Base-by-base conservation (phyloP, 2,329 filamentous ascomycete genomes). In the Pyricularia sp. region DNA sequence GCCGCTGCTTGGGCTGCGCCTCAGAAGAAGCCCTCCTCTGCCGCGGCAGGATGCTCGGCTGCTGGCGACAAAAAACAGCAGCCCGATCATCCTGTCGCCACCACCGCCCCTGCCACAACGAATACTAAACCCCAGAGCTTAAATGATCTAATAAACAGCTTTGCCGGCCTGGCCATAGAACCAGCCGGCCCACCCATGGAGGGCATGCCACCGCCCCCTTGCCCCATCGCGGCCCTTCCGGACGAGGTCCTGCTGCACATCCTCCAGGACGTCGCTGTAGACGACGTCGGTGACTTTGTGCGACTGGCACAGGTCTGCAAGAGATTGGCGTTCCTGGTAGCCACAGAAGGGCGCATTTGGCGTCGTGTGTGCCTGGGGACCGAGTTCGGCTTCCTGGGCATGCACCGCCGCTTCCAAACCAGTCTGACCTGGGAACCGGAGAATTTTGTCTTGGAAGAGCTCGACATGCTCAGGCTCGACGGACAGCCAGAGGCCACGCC, bases 331-430 rank as follows among this genome's bases (percentile, higher is more conserved):
- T 97, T 91, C 76, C 86, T 98, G 25, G 90, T 97, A 66, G 84
- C 88, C 33, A 92, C 91, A 6, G 94, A 98, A 77, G 90, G 97
- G 74, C 86, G 86, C 63, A 91, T 97, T 74, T 99, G 95, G 94
- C 92, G 90, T 70, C 86, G 88, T 23, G 80, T 97, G 4, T 92
- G 90, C 64, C 79, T 92, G 1, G 90, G 89, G 0, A 71, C 79
- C 14, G 87, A 92, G 76, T 90, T 92, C 75, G 95, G 94, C 26
- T 96, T 97, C 77, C 84, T 81, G 5, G 87, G 85, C 42, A 97
- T 98, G 92, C 89, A 92, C 76, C 94, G 95, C 79, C 82, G 87
- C 70, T 98, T 90, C 81, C 85, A 86, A 66, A 88, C 85, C 71
- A 85, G 87, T 68, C 76, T 89, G 42, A 73, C 83, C 70, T 83